Percentiles rank a stretch among this genome's conserved stretches.
Conservation (phyloP, 257 asterid species). For the Solanum chmielewskii region DNA sequence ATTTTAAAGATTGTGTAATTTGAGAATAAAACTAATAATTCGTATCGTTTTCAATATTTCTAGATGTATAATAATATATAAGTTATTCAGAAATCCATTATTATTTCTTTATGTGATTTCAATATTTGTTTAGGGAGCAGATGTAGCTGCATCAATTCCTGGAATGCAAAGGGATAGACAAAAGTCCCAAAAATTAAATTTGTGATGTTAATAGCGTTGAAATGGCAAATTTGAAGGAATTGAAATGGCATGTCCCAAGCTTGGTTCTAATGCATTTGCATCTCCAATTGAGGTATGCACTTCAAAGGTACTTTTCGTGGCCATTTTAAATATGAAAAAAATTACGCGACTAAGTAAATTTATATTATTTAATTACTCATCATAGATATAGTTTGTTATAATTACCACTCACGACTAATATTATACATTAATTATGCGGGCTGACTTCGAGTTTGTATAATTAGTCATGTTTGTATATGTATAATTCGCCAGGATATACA, state of each 20-base stretch:
- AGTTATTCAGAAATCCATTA: neutral
- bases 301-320: neutral
- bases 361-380: too few relatives aligned
- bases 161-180: neutral
- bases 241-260: neutral
- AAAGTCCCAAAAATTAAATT: neutral
- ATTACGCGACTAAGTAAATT: too few relatives aligned
- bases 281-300: neutral
- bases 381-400: too few relatives aligned
- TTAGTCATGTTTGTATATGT: too few relatives aligned
- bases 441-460: too few relatives aligned
- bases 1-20: neutral
- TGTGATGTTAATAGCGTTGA: neutral
- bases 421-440: too few relatives aligned
- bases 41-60: neutral
- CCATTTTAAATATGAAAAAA: too few relatives aligned
- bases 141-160: too few relatives aligned
- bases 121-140: too few relatives aligned
- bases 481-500: too few relatives aligned
- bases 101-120: too few relatives aligned
- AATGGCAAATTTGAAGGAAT: neutral
- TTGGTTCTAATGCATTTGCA: neutral
- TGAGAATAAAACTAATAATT: neutral
- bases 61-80: too few relatives aligned
- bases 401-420: fast-evolving